Conservation (phyloP, 345 rosid species). For the Anastatica hierochuntica region DNA sequence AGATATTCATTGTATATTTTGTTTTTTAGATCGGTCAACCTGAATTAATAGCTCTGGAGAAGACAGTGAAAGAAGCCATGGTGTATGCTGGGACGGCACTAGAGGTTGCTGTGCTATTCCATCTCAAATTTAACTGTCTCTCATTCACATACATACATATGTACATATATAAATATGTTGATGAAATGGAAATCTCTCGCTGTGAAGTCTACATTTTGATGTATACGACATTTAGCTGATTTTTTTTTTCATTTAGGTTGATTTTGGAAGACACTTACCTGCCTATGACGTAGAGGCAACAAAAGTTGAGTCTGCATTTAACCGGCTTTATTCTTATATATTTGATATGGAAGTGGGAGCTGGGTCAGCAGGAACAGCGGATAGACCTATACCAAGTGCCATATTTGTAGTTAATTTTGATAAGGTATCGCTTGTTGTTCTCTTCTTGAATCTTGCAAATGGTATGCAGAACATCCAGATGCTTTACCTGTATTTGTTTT, state of each 20-base stretch:
- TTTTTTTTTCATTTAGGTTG: constrained; percentile 33
- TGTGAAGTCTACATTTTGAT: constrained; percentile 1
- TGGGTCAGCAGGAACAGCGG: constrained; percentile 41
- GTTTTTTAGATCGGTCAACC: constrained; percentile 66
- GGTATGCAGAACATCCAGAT: constrained; percentile 5
- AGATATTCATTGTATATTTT: neutral
- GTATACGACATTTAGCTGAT: neutral
- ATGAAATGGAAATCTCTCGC: neutral
- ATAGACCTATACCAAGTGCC: constrained; percentile 78
- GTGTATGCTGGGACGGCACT: constrained; percentile 79
- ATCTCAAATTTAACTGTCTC: neutral
- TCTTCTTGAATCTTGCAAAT: constrained; percentile 8
- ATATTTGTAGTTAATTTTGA: constrained; percentile 89
- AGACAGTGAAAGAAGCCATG: constrained; percentile 73
- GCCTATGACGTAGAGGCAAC: constrained; percentile 89
- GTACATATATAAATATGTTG: neutral
- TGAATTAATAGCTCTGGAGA: constrained; percentile 82
- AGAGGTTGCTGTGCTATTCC: constrained; percentile 44
- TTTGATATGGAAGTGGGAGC: constrained; percentile 56
- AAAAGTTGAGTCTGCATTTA: constrained; percentile 66
- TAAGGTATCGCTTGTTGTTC: constrained; percentile 47
- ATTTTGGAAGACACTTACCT: constrained; percentile 89
- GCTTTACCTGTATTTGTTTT: neutral
- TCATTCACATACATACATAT: neutral
- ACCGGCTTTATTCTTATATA: constrained; percentile 63